Evolutionary conservation across 257 asterid species (phyloP).

Genomic region (Lantana camara): DNA sequence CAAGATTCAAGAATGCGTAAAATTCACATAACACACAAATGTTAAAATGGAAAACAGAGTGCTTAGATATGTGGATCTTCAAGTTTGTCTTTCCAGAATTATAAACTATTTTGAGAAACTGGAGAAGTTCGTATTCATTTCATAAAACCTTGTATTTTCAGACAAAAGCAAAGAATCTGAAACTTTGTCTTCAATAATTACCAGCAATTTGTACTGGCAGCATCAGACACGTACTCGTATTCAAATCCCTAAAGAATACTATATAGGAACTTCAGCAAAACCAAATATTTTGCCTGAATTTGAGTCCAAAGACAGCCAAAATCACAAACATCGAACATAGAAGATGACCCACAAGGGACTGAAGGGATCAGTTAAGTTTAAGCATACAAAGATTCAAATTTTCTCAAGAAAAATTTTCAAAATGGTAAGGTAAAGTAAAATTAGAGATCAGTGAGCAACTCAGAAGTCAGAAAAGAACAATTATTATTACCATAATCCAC

Average conservation of each 20-base stretch:
- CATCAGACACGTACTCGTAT: neutral
- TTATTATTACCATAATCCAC: neutral
- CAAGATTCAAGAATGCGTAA: too few relatives aligned
- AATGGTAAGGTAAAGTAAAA: too few relatives aligned
- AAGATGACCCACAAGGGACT: neutral
- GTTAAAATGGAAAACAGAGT: too few relatives aligned
- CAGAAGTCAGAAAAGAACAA: neutral
- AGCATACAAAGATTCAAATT: neutral
- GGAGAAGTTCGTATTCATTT: too few relatives aligned
- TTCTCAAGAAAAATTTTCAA: too few relatives aligned
- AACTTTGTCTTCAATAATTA: neutral
- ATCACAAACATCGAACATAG: neutral
- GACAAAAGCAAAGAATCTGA: neutral
- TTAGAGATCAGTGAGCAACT: too few relatives aligned
- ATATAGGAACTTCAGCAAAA: neutral
- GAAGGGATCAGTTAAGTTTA: neutral
- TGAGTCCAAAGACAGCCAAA: neutral
- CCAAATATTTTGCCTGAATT: neutral
- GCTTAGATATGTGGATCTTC: too few relatives aligned
- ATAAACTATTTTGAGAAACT: too few relatives aligned
- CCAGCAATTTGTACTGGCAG: neutral
- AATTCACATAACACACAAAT: too few relatives aligned
- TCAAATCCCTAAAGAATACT: neutral
- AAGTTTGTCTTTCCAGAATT: too few relatives aligned
- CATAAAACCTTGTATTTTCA: too few relatives aligned